Evolutionary conservation across 441 rosid species (phyloP).

Genomic region (Erysimum cheiri): DNA sequence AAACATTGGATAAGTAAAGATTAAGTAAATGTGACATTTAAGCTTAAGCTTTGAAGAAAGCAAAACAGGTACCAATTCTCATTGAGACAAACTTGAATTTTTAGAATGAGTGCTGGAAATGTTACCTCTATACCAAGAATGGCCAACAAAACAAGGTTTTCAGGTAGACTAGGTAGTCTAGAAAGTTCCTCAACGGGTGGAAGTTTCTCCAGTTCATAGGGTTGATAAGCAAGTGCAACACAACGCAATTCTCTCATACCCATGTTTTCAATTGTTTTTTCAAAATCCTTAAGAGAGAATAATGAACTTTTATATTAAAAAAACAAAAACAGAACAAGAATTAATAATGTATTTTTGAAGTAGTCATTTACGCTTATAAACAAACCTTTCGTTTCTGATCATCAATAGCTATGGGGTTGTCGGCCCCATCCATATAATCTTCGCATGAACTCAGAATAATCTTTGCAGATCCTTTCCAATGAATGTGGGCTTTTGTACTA

Average conservation of each 20-base stretch:
- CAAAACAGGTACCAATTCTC: neutral
- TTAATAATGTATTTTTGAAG: constrained; percentile 5
- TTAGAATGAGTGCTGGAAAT: constrained; percentile 9
- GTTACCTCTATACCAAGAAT: constrained; percentile 90
- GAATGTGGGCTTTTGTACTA: constrained; percentile 62
- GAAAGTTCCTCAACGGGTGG: constrained; percentile 58
- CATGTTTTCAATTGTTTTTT: constrained; percentile 60
- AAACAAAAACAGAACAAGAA: neutral
- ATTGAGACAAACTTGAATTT: neutral
- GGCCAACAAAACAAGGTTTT: constrained; percentile 78
- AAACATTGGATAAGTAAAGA: constrained; percentile 2
- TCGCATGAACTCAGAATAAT: constrained; percentile 69
- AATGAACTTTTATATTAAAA: neutral
- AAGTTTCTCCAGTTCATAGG: constrained; percentile 55
- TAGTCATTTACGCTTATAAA: neutral
- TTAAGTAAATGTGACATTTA: too few species aligned
- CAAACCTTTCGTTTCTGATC: constrained; percentile 53
- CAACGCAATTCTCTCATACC: constrained; percentile 77
- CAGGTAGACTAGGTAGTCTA: too few species aligned
- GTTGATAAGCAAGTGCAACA: constrained; percentile 80
- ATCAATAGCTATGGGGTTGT: constrained; percentile 54
- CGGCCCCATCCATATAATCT: constrained; percentile 61
- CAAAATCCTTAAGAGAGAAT: constrained; percentile 8
- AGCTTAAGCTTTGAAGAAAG: constrained; percentile 3
- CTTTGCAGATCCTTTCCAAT: constrained; percentile 99